These are phyloP conservation scores for Cryptomeria japonica DNA, from an alignment of 75 land plant genomes.

Conservation along the genomic window DNA sequence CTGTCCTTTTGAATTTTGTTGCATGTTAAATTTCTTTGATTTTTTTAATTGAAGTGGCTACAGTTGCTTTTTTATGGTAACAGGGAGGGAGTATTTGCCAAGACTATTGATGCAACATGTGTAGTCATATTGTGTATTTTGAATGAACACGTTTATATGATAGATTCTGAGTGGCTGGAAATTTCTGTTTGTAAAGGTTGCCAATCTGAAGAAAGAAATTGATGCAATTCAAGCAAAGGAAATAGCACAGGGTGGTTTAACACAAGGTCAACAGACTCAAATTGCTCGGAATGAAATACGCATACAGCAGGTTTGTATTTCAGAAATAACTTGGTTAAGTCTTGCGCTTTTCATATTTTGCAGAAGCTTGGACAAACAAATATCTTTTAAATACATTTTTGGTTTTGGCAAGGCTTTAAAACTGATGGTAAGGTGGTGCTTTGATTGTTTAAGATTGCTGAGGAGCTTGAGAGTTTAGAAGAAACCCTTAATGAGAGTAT, in stretches of 20 bases:
- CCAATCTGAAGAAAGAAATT: slow-evolving; percentile 95
- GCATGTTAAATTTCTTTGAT: neutral
- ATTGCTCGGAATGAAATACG: slow-evolving; percentile 96
- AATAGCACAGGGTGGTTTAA: slow-evolving; percentile 94
- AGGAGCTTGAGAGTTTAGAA: slow-evolving; percentile 94
- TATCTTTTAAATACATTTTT: neutral
- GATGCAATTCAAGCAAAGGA: slow-evolving; percentile 97
- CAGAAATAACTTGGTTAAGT: neutral
- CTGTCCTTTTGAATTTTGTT: neutral
- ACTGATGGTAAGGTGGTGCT: neutral
- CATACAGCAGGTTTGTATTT: slow-evolving; percentile 67
- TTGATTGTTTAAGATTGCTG: slow-evolving; percentile 63
- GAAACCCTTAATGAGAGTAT: slow-evolving; percentile 98
- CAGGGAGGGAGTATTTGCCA: neutral
- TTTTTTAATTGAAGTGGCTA: neutral
- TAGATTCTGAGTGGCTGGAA: neutral
- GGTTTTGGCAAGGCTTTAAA: neutral
- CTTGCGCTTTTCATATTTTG: neutral
- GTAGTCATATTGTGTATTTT: neutral
- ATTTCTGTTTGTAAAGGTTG: slow-evolving; percentile 49
- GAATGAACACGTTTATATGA: neutral
- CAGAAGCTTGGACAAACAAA: neutral
- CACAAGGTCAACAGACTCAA: slow-evolving; percentile 99
- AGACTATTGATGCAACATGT: neutral
- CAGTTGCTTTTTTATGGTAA: neutral